These are phyloP conservation scores for Hyaloperonospora brassicae DNA, from an alignment of 352 stramenopile genomes.

Conservation along the genomic window DNA sequence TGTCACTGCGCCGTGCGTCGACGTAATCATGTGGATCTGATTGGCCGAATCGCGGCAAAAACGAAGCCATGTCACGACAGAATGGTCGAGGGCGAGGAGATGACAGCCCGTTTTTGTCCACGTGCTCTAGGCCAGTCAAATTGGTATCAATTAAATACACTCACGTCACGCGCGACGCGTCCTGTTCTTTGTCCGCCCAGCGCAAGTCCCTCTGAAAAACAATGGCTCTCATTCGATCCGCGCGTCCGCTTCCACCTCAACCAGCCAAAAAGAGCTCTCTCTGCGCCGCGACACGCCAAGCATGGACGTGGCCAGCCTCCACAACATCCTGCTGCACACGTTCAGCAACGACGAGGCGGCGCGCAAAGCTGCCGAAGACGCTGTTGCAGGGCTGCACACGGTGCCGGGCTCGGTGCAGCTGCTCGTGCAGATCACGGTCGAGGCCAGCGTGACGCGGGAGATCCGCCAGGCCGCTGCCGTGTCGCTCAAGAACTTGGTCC, in stretches of 20 bases:
- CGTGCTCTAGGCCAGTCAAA: conserved; percentile 19
- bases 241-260: conserved; percentile 21
- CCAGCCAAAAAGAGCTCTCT: conserved; percentile 6
- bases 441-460: conserved; percentile 59
- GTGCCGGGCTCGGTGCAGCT: conserved; percentile 69
- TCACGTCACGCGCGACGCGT: background rate
- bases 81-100: too few species aligned
- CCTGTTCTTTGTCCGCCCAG: too few species aligned
- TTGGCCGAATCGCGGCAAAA: too few species aligned
- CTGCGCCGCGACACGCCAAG: conserved; percentile 1
- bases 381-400: conserved; percentile 66
- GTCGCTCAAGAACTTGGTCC: conserved; percentile 93
- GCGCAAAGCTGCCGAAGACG: conserved; percentile 67
- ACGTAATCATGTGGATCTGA: too few species aligned
- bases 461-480: conserved; percentile 91
- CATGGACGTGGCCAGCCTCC: conserved; percentile 85
- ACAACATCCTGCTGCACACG: conserved; percentile 85
- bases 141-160: background rate
- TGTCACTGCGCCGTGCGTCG: too few species aligned
- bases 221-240: conserved; percentile 27
- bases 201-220: too few species aligned
- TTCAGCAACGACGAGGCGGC: conserved; percentile 71
- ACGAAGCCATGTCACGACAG: too few species aligned
- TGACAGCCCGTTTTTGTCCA: too few species aligned
- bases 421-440: conserved; percentile 75